Percentiles rank a stretch among this genome's conserved stretches.
phyloP scores from a whole-genome alignment of 2,329 filamentous ascomycete species.

The Scedosporium boydii region DNA sequence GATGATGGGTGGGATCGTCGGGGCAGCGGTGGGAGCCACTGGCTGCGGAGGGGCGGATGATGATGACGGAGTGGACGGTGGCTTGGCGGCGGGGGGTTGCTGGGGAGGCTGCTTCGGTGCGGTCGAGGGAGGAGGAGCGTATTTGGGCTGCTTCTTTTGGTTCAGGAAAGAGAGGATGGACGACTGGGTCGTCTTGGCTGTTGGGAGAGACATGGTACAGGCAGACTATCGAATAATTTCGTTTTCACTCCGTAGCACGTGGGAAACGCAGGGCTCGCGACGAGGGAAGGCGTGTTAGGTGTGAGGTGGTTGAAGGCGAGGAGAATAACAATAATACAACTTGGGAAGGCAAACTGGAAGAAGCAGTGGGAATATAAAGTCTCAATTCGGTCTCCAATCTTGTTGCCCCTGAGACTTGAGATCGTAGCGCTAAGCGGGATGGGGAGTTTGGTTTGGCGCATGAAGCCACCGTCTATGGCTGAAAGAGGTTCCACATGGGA shows the following conservation, averaged over 20 bases:
- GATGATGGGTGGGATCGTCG: conserved; percentile 16
- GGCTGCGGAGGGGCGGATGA: conserved; percentile 22
- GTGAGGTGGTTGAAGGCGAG: background rate
- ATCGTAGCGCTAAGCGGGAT: too few species aligned
- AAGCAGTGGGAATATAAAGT: too few species aligned
- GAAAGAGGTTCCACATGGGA: too few species aligned
- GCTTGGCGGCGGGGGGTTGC: conserved; percentile 16
- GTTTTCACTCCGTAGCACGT: background rate
- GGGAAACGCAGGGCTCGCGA: background rate
- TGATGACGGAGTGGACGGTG: conserved; percentile 17
- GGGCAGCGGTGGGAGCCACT: conserved; percentile 14
- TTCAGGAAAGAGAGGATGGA: conserved; percentile 57
- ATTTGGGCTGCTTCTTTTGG: conserved; percentile 26
- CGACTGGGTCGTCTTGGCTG: conserved; percentile 32
- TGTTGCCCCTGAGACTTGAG: too few species aligned
- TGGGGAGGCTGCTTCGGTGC: conserved; percentile 13
- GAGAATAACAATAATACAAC: background rate
- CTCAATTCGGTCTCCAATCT: too few species aligned
- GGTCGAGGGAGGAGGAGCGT: conserved; percentile 23
- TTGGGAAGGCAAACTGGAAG: too few species aligned
- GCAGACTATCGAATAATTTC: background rate
- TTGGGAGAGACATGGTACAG: conserved; percentile 29
- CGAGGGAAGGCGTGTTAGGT: too few species aligned
- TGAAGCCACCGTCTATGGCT: too few species aligned
- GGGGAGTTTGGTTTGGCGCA: too few species aligned